Evolutionary conservation across 163 green algal genomes (phyloP), one percentile per base, ranked within the genome.

Genomic region (Coccomyxa subellipsoidea): DNA sequence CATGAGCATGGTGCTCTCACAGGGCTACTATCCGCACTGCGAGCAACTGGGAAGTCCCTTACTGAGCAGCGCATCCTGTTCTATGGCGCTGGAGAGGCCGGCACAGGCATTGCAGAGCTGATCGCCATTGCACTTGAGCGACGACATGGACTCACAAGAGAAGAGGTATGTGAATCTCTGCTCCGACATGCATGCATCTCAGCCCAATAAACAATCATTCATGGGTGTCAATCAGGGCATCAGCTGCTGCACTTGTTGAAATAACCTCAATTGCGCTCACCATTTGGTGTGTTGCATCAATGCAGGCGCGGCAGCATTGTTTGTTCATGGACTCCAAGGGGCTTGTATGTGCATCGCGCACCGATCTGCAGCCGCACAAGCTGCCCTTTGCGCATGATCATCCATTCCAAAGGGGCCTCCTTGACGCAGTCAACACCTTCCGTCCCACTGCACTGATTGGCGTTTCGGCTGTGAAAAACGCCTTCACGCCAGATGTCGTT

Each of bases 361-460:
- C 36, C 5, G 77, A 85, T 54, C 85, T 95, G 73, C 89, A 94
- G 86, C 86, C 91, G 79, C 92, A 97, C 90, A 97, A 97, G 87
- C 29, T 84, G 38, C 85, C 90, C 0, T 96, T 95, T 86, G 93
- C 93, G 23, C 93, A 96, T 81, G 89, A 95, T 80, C 77, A 89
- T 31, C 80, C 82, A 18, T 86, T 32, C 38, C 21, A 38, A 38
- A 54, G 10, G 23, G 66, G 83, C 34, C 81, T 93, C 18, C 66
- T 88, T 31, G 25, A 80, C 7, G 87, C 84, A 9, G 87, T 94
- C 29, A 36, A 76, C 10, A 4, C 59, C 29, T 59, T 94, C 10
- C 81, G 84, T 73, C 93, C 93, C 54, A 95, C 92, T 0, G 90
- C 87, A 2, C 81, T 96, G 36, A 92, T 96, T 36, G 93, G 93